Evolutionary conservation across 2,329 filamentous ascomycete species (phyloP).

Genomic region (Colletotrichum eremochloae): DNA sequence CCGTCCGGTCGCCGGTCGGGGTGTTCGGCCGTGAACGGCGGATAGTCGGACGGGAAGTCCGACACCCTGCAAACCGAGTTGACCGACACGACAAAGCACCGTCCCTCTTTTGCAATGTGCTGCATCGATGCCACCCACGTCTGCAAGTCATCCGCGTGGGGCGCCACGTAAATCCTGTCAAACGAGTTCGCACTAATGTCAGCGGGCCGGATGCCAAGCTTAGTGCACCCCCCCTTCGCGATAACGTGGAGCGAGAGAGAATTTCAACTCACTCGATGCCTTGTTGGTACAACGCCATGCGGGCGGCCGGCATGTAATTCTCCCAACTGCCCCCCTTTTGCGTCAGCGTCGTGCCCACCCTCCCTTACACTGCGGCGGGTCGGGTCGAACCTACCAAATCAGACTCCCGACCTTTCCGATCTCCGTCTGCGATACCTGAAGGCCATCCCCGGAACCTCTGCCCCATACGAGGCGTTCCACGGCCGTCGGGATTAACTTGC

Average conservation of each 20-base stretch:
- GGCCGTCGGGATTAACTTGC: constrained; percentile 54
- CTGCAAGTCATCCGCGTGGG: constrained; percentile 50
- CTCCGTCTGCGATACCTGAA: constrained; percentile 55
- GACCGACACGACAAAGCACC: constrained; percentile 58
- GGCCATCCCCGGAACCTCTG: constrained; percentile 55
- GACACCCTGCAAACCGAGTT: constrained; percentile 57
- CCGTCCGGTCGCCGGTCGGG: constrained; percentile 56
- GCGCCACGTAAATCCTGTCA: constrained; percentile 50
- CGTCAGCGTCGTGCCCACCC: constrained; percentile 8
- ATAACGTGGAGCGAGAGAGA: too few species aligned
- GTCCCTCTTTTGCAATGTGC: constrained; percentile 60
- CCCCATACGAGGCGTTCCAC: constrained; percentile 62
- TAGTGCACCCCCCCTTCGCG: neutral
- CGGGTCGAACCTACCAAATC: constrained; percentile 49
- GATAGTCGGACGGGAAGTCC: constrained; percentile 57
- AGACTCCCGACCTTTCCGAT: constrained; percentile 57
- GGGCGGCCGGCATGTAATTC: constrained; percentile 59
- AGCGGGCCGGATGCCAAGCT: neutral
- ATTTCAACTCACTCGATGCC: constrained; percentile 52
- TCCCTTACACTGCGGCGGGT: too few species aligned
- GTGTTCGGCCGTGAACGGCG: constrained; percentile 55
- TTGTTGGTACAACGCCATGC: constrained; percentile 57
- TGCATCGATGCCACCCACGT: constrained; percentile 58
- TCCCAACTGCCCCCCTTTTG: constrained; percentile 49
- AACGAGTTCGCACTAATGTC: neutral